Evolutionary conservation across 1,284 basidiomycete genomes (phyloP).

Genomic region (Cutaneotrichosporon sp.): DNA sequence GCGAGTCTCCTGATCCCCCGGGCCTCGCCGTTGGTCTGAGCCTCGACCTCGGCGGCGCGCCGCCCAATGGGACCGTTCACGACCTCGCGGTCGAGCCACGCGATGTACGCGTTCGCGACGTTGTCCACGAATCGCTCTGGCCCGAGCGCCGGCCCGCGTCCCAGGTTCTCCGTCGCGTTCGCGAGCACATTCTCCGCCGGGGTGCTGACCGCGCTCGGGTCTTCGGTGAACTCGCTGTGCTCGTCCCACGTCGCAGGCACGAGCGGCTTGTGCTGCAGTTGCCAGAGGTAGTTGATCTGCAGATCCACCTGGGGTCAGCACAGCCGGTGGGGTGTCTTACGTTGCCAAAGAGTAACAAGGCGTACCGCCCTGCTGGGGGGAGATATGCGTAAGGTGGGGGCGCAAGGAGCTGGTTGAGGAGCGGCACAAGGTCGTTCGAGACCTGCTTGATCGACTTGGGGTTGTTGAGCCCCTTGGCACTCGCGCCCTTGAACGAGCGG

Average conservation of each 20-base stretch:
- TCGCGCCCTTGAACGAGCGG: conserved; percentile 47
- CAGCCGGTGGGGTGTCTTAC: conserved; percentile 23
- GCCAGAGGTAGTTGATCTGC: conserved; percentile 52
- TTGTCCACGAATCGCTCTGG: conserved; percentile 42
- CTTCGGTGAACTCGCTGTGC: not conserved
- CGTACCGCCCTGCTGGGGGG: conserved; percentile 35
- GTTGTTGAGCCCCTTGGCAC: conserved; percentile 29
- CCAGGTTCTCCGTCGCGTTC: conserved; percentile 41
- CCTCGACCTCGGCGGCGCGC: conserved; percentile 18
- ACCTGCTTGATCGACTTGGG: conserved; percentile 50
- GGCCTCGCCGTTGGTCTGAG: not conserved
- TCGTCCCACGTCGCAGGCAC: conserved; percentile 30
- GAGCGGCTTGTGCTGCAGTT: conserved; percentile 45
- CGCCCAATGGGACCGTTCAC: conserved; percentile 44
- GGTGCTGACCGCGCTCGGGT: not conserved
- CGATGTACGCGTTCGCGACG: conserved; percentile 37
- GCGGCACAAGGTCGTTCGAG: conserved; percentile 40
- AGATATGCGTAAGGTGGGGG: conserved; percentile 45
- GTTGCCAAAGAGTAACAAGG: conserved; percentile 48
- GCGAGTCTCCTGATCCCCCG: not conserved
- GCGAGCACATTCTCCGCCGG: conserved; percentile 31
- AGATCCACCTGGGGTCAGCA: conserved; percentile 42
- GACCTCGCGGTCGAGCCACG: conserved; percentile 44
- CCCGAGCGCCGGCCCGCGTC: conserved; percentile 42
- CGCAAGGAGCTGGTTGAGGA: conserved; percentile 37